Evolutionary conservation across 2,329 filamentous ascomycete genomes (phyloP), one percentile per base, ranked within the genome.

Genomic region (Venturia effusa): DNA sequence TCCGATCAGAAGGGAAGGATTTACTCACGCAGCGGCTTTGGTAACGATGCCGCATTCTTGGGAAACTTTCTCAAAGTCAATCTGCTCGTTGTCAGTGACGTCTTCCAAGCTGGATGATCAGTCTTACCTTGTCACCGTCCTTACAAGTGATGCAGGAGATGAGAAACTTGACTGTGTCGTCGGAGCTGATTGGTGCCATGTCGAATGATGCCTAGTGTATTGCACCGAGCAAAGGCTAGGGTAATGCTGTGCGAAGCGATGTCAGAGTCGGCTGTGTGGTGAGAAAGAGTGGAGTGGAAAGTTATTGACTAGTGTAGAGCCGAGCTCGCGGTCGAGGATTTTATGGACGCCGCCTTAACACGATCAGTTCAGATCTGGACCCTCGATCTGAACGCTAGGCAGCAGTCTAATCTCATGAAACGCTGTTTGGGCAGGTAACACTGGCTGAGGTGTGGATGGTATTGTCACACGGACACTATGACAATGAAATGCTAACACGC

Each of bases 11-110:
- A 11, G 37, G 37, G 15, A 39, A 15, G 15, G 37, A 39, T 8
- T 39, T 15, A 63, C 61, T 63, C 30, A 63, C 61, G 61, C 61
- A 15, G 61, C 61, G n/a, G 34, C 61, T 24, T 63, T 63, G 4
- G 48, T 54, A 22, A 55, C 51, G 48, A 63, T 63, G 11, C 39
- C 48, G 61, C 43, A 59, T 39, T 63, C 24, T 39, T 30, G 6
- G 37, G 61, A 48, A n/a, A 63, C 61, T 19, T 40, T 54, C 17
- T 40, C 27, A 27, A 45, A 63, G 24, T 63, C 61, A n/a, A 57
- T 39, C 61, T 63, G 13, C 24, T 41, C n/a, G 22, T 6, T 30
- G 30, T 39, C 24, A 54, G 11, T 22, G 32, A 39, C 8, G n/a
- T 19, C 8, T 8, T 15, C 34, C 15, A 40, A 59, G 22, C 4